Conservation (phyloP, 768 basidiomycete species). For the Collybia nuda region DNA sequence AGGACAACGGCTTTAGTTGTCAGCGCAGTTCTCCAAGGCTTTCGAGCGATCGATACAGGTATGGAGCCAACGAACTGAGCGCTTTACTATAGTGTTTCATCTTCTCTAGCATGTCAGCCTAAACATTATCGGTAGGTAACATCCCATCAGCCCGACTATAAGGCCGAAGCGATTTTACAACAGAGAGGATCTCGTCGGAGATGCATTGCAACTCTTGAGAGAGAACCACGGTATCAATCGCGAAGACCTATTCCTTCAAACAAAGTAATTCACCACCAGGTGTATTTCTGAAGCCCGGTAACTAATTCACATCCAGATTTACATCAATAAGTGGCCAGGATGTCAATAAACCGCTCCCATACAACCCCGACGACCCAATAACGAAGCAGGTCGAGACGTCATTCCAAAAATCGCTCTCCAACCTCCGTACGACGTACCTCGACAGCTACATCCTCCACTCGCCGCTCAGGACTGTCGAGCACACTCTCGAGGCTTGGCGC, state of each 20-base stretch:
- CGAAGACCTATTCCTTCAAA: constrained; percentile 75
- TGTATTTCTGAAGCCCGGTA: neutral
- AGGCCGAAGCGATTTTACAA: neutral
- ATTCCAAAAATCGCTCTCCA: constrained; percentile 60
- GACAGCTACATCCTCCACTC: constrained; percentile 83
- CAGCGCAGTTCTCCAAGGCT: constrained; percentile 72
- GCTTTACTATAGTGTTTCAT: neutral
- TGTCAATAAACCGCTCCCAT: constrained; percentile 66
- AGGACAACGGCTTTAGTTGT: constrained; percentile 66
- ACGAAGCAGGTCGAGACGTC: constrained; percentile 62
- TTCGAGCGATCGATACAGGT: constrained; percentile 85
- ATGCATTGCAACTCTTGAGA: constrained; percentile 59
- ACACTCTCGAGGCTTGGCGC: constrained; percentile 71
- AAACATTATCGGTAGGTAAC: constrained; percentile 65
- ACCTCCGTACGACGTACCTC: constrained; percentile 71
- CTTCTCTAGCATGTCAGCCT: constrained; percentile 57
- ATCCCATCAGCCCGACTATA: neutral
- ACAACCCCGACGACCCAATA: constrained; percentile 54
- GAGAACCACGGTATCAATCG: constrained; percentile 61
- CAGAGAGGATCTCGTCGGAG: constrained; percentile 81
- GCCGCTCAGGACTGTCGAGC: constrained; percentile 55
- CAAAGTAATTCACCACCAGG: constrained; percentile 51
- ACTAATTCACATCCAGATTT: constrained; percentile 45
- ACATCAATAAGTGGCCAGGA: constrained; percentile 79
- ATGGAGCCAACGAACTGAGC: constrained; percentile 13